Conservation (phyloP, 1,139 yeast species). For the Magnusiomyces clavatus region DNA sequence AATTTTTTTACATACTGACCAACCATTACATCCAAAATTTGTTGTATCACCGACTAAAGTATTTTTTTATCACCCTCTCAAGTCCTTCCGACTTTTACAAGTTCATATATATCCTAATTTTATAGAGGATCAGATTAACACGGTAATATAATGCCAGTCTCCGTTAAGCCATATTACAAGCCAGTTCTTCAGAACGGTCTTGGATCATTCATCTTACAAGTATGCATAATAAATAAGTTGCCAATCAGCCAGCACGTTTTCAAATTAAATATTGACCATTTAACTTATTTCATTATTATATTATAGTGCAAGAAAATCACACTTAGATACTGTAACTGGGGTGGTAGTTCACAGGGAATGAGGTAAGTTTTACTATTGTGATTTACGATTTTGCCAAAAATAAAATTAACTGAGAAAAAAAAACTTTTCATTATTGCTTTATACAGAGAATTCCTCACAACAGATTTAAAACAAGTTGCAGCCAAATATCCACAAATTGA, state of each 20-base stretch:
- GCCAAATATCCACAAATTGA: conserved; percentile 54
- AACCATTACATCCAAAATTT: too few relatives aligned
- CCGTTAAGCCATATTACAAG: conserved; percentile 18
- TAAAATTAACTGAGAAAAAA: not conserved
- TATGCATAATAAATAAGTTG: conserved; percentile 22
- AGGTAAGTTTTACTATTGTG: conserved; percentile 26
- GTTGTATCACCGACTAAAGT: too few relatives aligned
- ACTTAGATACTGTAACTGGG: conserved; percentile 84
- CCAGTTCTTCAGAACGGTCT: conserved; percentile 60
- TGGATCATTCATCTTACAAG: conserved; percentile 59
- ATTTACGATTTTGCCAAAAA: conserved; percentile 8
- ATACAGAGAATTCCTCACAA: conserved; percentile 44
- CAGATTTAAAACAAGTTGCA: conserved; percentile 53
- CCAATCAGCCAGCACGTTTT: conserved; percentile 12
- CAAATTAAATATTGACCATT: not conserved
- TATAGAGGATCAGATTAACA: too few relatives aligned
- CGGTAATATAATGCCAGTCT: conserved; percentile 20
- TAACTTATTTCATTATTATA: not conserved
- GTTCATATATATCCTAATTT: too few relatives aligned
- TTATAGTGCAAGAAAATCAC: conserved; percentile 53
- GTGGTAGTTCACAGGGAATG: conserved; percentile 86
- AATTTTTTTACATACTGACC: too few relatives aligned
- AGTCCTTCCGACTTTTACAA: too few relatives aligned
- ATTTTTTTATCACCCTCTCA: too few relatives aligned
- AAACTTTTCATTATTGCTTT: too few relatives aligned